Conservation (phyloP, 495 filamentous ascomycete genomes). For the Stereocaulon alpinum region DNA sequence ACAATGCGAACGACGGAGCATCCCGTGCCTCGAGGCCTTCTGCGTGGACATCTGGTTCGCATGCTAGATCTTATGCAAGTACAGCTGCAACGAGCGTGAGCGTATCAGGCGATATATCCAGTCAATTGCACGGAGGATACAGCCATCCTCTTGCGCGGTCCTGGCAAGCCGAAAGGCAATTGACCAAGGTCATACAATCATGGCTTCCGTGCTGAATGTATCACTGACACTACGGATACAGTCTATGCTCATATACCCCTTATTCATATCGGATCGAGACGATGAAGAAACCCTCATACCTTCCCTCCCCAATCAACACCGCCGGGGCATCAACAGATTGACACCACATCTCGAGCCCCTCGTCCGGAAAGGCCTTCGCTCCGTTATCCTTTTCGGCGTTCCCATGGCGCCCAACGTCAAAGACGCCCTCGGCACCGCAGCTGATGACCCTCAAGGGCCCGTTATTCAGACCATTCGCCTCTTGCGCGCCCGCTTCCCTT, state of each 20-base stretch:
- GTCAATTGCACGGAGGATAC: conserved; percentile 91
- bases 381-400: conserved; percentile 93
- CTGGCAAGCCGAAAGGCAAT: conserved; percentile 94
- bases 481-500: conserved; percentile 70
- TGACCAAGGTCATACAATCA: conserved; percentile 67
- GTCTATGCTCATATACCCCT: conserved; percentile 96
- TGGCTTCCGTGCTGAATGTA: neutral
- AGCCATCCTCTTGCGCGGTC: conserved; percentile 79
- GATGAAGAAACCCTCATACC: conserved; percentile 87
- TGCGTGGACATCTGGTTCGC: conserved; percentile 35
- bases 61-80: conserved; percentile 62
- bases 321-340: conserved; percentile 77
- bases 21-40: conserved; percentile 33
- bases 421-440: conserved; percentile 84
- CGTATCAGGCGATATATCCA: conserved; percentile 85
- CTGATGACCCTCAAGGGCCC: conserved; percentile 85
- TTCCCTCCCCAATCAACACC: conserved; percentile 78
- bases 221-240: conserved; percentile 26
- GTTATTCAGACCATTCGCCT: conserved; percentile 79
- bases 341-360: conserved; percentile 77
- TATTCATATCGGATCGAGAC: conserved; percentile 89
- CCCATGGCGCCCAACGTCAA: conserved; percentile 70
- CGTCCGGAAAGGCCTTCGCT: conserved; percentile 75
- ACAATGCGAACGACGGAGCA: conserved; percentile 41
- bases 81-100: conserved; percentile 89